Conservation (phyloP, 2,329 filamentous ascomycete species). For the Xylariaceae sp. region DNA sequence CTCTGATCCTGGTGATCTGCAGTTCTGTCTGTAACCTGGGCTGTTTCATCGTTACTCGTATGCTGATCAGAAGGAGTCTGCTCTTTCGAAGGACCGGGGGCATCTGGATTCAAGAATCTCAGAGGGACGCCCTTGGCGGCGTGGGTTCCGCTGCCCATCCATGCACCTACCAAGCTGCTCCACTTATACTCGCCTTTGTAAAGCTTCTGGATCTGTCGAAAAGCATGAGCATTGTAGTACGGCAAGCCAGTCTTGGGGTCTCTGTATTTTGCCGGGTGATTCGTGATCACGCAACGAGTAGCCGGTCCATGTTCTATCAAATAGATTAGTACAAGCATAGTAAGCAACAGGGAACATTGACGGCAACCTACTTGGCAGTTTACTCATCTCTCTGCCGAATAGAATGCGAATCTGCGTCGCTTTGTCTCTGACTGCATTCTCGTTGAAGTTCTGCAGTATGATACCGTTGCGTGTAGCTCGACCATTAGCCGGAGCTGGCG, state of each 20-base stretch:
- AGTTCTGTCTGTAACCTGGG: conserved; percentile 8
- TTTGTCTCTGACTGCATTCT: conserved; percentile 51
- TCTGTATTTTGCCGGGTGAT: conserved; percentile 71
- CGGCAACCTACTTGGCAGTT: conserved; percentile 45
- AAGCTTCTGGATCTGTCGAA: conserved; percentile 73
- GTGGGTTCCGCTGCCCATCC: conserved; percentile 62
- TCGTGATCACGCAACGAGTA: conserved; percentile 74
- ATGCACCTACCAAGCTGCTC: conserved; percentile 76
- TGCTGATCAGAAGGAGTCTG: conserved; percentile 17
- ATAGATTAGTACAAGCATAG: conserved; percentile 18
- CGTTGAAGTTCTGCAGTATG: conserved; percentile 56
- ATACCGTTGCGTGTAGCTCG: conserved; percentile 55
- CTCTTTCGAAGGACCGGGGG: conserved; percentile 29
- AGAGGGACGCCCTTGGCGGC: conserved; percentile 74
- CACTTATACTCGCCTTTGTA: conserved; percentile 70
- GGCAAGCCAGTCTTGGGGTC: conserved; percentile 80
- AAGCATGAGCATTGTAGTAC: conserved; percentile 75
- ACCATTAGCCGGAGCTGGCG: conserved; percentile 36
- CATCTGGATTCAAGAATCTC: conserved; percentile 55
- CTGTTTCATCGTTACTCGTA: conserved; percentile 2
- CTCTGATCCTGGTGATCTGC: not conserved
- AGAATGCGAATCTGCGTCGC: conserved; percentile 53
- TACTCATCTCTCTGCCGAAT: conserved; percentile 55
- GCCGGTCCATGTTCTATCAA: conserved; percentile 44
- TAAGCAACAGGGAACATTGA: not conserved